phyloP scores from a whole-genome alignment of 805 yeast genomes.

The Ogataea trehaloabstinens region DNA sequence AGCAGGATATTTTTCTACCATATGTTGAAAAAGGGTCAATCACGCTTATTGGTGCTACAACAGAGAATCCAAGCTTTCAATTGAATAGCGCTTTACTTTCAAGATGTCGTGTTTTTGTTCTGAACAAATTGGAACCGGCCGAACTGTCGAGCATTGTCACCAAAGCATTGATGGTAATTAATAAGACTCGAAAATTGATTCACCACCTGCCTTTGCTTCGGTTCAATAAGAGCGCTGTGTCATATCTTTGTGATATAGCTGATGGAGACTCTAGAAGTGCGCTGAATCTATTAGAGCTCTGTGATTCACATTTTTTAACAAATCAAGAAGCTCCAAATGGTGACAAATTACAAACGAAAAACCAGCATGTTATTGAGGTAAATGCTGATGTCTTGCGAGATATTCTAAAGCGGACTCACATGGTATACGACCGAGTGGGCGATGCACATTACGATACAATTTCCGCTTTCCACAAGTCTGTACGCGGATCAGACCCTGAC shows the following conservation, averaged over 20 bases:
- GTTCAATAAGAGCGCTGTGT: constrained; percentile 54
- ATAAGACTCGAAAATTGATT: constrained; percentile 56
- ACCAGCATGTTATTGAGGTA: constrained; percentile 35
- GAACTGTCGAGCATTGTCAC: constrained; percentile 55
- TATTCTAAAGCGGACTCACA: constrained; percentile 47
- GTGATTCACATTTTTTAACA: constrained; percentile 50
- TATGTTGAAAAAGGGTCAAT: constrained; percentile 82
- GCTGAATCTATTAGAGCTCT: constrained; percentile 72
- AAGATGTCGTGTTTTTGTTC: constrained; percentile 75
- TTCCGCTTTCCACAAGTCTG: constrained; percentile 90
- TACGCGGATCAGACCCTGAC: constrained; percentile 86
- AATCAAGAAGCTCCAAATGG: constrained; percentile 8
- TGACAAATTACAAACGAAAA: constrained; percentile 9
- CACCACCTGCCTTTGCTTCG: constrained; percentile 49
- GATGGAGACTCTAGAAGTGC: constrained; percentile 91
- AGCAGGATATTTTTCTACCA: constrained; percentile 85
- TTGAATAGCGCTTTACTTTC: constrained; percentile 80
- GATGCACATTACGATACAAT: constrained; percentile 94
- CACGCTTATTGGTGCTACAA: constrained; percentile 91
- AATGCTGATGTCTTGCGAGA: constrained; percentile 37
- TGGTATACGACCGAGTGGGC: constrained; percentile 80
- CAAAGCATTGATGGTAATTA: constrained; percentile 58
- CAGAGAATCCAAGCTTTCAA: constrained; percentile 88
- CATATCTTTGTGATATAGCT: constrained; percentile 67
- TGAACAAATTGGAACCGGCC: constrained; percentile 47